Percentiles rank a stretch among this genome's conserved stretches.
phyloP scores from a whole-genome alignment of 1,284 basidiomycete genomes.

The Heterobasidion occidentale region DNA sequence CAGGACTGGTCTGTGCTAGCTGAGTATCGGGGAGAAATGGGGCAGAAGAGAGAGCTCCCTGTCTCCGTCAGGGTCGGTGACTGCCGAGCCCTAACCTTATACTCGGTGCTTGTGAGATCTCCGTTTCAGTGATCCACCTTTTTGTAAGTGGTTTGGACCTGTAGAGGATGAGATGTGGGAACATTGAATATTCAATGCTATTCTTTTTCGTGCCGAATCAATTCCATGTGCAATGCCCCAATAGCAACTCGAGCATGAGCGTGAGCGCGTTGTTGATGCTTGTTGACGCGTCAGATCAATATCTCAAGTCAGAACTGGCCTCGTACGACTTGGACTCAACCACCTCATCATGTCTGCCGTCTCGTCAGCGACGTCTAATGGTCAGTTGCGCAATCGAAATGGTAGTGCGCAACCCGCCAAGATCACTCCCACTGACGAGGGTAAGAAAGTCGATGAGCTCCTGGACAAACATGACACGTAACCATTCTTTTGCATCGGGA shows the following conservation, averaged over 20 bases:
- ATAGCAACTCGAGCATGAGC: too few species aligned
- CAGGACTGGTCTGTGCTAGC: background rate
- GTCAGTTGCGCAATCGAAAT: conserved; percentile 6
- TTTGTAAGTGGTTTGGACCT: too few species aligned
- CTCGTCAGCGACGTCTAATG: conserved; percentile 6
- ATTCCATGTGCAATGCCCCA: too few species aligned
- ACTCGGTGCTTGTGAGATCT: too few species aligned
- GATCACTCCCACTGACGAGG: conserved; percentile 45
- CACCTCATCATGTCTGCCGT: conserved; percentile 15
- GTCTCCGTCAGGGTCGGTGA: too few species aligned
- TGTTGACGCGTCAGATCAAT: conserved; percentile 1
- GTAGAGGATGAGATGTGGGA: too few species aligned
- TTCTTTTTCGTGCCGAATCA: too few species aligned
- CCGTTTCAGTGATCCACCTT: too few species aligned
- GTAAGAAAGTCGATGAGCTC: conserved; percentile 60
- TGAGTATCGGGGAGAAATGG: too few species aligned
- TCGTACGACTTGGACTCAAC: background rate
- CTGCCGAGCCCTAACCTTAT: too few species aligned
- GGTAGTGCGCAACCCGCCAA: conserved; percentile 3
- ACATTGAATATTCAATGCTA: too few species aligned
- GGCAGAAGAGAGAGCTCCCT: too few species aligned
- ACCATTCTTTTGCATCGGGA: background rate
- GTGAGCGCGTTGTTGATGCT: conserved; percentile 5
- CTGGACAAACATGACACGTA: conserved; percentile 72
- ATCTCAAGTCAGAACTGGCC: background rate